phyloP scores from a whole-genome alignment of 2,329 filamentous ascomycete genomes.

The Fusarium redolens region DNA sequence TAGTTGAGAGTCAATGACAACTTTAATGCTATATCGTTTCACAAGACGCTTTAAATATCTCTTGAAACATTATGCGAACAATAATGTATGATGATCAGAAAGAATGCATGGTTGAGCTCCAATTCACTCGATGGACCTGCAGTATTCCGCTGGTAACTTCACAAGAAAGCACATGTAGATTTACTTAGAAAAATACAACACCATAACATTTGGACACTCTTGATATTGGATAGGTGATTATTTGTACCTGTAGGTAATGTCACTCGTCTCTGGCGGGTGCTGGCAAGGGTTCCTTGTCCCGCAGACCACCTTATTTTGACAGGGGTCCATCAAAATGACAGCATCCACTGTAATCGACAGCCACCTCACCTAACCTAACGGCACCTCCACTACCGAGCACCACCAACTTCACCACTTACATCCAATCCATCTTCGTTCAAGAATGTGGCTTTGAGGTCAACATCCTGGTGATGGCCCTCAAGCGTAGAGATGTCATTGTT shows the following conservation, averaged over 20 bases:
- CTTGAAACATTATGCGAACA: not conserved
- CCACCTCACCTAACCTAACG: constrained; percentile 18
- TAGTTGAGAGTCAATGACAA: constrained; percentile 47
- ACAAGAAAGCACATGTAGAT: not conserved
- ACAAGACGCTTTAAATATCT: not conserved
- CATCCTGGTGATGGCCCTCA: constrained; percentile 71
- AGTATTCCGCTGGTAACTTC: not conserved
- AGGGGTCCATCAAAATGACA: constrained; percentile 39
- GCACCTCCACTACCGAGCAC: constrained; percentile 28
- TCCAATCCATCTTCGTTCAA: constrained; percentile 37
- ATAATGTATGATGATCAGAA: not conserved
- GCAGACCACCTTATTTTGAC: constrained; percentile 18
- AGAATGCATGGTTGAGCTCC: not conserved
- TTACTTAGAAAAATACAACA: too few species aligned
- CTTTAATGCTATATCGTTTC: not conserved
- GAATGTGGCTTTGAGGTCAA: constrained; percentile 48
- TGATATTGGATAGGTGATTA: not conserved
- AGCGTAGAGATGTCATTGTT: constrained; percentile 77
- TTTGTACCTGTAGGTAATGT: constrained; percentile 20
- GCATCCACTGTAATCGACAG: constrained; percentile 43
- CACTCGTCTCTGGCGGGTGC: constrained; percentile 3
- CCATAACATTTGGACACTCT: not conserved
- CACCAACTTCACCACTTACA: constrained; percentile 33
- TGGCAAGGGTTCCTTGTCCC: constrained; percentile 35
- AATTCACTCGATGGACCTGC: too few species aligned